Evolutionary conservation across 108 stramenopile genomes (phyloP), one percentile per base, ranked within the genome.

Genomic region (Skeletonema potamos): DNA sequence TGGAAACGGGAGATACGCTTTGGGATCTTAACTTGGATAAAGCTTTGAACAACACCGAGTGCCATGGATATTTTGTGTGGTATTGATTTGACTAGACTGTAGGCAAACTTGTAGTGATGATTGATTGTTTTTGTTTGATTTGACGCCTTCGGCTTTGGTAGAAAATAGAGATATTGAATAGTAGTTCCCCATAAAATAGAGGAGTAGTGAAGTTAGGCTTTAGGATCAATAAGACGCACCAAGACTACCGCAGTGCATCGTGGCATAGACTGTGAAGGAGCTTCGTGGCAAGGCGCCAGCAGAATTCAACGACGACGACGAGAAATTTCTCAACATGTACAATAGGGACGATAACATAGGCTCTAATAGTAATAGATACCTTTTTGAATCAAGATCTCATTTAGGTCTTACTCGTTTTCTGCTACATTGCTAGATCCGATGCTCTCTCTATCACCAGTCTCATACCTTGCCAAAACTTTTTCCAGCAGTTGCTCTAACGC

Each of bases 401-500:
- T 41, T n/a, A 3, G 0, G 39, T 3, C 3, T 41, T 41, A 15
- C n/a, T 2, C n/a, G 39, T 41, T 41, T 41, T 15, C 15, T 41
- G 15, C 39, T 41, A n/a, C 39, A 15, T 41, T 41, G 39, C 15
- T 41, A 3, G 39, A 41, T 41, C 4, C 39, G 4, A 41, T 41
- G 39, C 39, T 41, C 3, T 41, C 34, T 36, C 9, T 10, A 6
- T 10, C 34, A 7, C 2, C 39, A 41, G 1, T 24, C 18, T 51
- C 22, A 20, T 8, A 22, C 18, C 6, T 51, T n/a, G 48, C 22
- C 48, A 22, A 22, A 4, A 51, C 48, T 22, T 24, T 62, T 30
- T 72, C 63, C 54, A 82, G 58, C 33, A 77, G 39, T 18, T 18
- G n/a, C 48, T 82, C 81, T 66, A 82, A 51, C 39, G 77, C 76